These are phyloP conservation scores for Ceratocystis smalleyi DNA, from an alignment of 2,329 filamentous ascomycete species.

Conservation along the genomic window DNA sequence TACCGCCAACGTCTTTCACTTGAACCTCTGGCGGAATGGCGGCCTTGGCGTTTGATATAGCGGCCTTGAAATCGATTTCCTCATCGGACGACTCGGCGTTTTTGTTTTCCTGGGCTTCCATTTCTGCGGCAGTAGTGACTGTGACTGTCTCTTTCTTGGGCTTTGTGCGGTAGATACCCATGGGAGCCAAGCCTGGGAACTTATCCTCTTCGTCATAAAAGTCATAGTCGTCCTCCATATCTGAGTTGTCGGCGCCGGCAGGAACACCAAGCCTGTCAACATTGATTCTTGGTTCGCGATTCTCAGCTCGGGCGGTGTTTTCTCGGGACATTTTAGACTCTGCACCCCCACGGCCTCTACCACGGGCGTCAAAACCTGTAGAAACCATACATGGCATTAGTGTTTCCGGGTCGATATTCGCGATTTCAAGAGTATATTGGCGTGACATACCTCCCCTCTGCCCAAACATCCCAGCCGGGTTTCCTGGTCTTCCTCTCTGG, in stretches of 20 bases:
- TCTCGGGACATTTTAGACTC: constrained; percentile 22
- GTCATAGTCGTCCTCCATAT: constrained; percentile 33
- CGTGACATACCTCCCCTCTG: constrained; percentile 19
- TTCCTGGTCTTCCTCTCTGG: constrained; percentile 26
- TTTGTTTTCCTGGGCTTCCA: constrained; percentile 12
- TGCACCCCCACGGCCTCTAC: constrained; percentile 20
- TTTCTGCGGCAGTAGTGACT: constrained; percentile 14
- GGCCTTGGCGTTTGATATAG: constrained; percentile 14
- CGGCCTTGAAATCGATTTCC: constrained; percentile 16
- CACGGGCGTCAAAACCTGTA: constrained; percentile 8
- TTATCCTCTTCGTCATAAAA: constrained; percentile 28
- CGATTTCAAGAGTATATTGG: constrained; percentile 12
- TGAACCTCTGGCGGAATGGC: constrained; percentile 33
- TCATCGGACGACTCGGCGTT: constrained; percentile 12
- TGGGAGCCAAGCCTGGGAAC: constrained; percentile 30
- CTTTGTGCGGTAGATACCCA: constrained; percentile 34
- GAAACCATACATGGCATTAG: background rate
- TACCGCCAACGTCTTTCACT: constrained; percentile 34
- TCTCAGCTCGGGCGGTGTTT: constrained; percentile 21
- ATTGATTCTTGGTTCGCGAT: constrained; percentile 37
- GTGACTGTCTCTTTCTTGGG: constrained; percentile 13
- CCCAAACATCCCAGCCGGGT: constrained; percentile 18
- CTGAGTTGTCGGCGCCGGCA: constrained; percentile 28
- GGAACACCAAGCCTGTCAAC: constrained; percentile 36
- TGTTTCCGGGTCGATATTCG: background rate